Evolutionary conservation across 2,329 filamentous ascomycete species (phyloP), one percentile per base, ranked within the genome.

Genomic region (Tricladium varicosporioides): DNA sequence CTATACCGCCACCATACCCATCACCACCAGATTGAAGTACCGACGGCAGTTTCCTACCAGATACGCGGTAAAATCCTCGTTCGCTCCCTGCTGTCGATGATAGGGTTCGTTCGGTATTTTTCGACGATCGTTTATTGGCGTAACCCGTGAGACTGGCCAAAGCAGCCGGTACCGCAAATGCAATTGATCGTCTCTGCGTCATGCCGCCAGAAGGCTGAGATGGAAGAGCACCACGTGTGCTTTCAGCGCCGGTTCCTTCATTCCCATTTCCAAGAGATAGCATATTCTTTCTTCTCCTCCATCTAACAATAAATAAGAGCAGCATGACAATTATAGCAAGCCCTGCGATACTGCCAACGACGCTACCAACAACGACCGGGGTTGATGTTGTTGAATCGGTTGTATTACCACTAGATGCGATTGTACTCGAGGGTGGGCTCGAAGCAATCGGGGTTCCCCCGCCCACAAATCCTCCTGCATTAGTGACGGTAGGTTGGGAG

Each of bases 21-120:
- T 87, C 84, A 5, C 84, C 85, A 13, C 85, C 84, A 48, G 76
- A 76, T 57, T 83, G 77, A 40, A 88, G 71, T 9, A 87, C 84
- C 1, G 85, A 84, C 2, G 82, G 81, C 56, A 88, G 69, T 65
- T 87, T 88, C 65, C 80, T 79, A 59, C 85, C 85, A 5, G 85
- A 85, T 1, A 88, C 80, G 31, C 84, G 81, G 60, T 86, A 81
- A 68, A 88, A 88, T 0, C 84, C 82, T 59, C 76, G 75, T 66
- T 87, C 83, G 27, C 74, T 77, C 19, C 68, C 71, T 36, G 74
- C 74, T 44, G 69, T 68, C 14, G 66, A 66, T 36, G 67, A 65
- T 42, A 67, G 49, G 61, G 69, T 65, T 61, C 64, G 51, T 58
- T 68, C 57, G 59, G 72, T 62, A 61, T 69, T 60, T 59, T 72